These are phyloP conservation scores for Ophiocordyceps camponoti-leonardi DNA, from an alignment of 2,329 filamentous ascomycete species.

Conservation along the genomic window DNA sequence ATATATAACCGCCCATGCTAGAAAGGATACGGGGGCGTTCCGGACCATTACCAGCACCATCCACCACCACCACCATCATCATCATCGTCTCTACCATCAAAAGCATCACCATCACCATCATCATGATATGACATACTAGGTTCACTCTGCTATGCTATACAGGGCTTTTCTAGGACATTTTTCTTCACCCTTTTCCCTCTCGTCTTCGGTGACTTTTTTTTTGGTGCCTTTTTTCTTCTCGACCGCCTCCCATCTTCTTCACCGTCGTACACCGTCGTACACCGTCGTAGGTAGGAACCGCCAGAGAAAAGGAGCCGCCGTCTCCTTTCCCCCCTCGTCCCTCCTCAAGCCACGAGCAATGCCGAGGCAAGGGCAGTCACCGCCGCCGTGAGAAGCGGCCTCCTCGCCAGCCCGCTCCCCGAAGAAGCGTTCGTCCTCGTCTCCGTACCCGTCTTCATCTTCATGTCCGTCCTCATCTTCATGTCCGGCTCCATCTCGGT, in stretches of 20 bases:
- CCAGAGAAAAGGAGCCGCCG: too few species aligned
- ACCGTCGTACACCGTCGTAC: too few species aligned
- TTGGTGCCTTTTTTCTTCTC: too few species aligned
- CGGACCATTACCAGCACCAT: too few species aligned
- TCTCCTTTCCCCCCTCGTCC: too few species aligned
- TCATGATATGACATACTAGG: not conserved
- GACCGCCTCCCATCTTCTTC: not conserved
- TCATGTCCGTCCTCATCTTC: slow-evolving; percentile 4
- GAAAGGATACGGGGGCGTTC: too few species aligned
- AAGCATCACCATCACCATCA: not conserved
- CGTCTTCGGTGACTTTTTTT: too few species aligned
- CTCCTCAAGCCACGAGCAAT: not conserved
- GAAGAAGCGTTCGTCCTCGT: not conserved
- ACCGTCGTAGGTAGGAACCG: not conserved
- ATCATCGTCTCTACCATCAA: not conserved
- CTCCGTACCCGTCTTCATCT: slow-evolving; percentile 8
- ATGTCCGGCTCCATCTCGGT: slow-evolving; percentile 4
- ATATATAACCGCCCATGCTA: too few species aligned
- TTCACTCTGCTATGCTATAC: not conserved
- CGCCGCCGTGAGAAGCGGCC: slow-evolving; percentile 2
- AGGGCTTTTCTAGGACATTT: not conserved
- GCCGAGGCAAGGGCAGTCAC: slow-evolving; percentile 1
- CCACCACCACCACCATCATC: too few species aligned
- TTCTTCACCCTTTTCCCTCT: not conserved
- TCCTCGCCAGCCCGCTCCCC: slow-evolving; percentile 4